Evolutionary conservation across 192 early-diverging fungal species (phyloP).

Genomic region (Podila clonocystis): DNA sequence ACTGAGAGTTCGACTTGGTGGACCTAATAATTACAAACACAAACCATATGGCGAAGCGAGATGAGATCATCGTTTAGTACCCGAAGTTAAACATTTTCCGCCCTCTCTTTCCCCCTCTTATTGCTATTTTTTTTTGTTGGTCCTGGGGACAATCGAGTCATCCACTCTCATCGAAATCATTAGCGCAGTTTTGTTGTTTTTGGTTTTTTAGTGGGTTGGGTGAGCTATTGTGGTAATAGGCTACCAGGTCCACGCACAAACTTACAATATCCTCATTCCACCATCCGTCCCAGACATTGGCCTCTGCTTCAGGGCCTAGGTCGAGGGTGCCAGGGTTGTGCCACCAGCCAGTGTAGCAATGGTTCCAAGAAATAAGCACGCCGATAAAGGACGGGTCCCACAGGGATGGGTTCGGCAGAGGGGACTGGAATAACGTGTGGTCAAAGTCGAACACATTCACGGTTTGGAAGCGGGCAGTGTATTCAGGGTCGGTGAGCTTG

Average conservation of each 20-base stretch:
- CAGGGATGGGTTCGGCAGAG: constrained; percentile 65
- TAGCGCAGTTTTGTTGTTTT: background rate
- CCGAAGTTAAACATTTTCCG: background rate
- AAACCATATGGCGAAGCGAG: constrained; percentile 5
- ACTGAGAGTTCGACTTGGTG: constrained; percentile 56
- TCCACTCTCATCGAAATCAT: too few relatives aligned
- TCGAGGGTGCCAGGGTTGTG: constrained; percentile 67
- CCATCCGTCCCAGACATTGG: constrained; percentile 41
- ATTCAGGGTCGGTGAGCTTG: constrained; percentile 8
- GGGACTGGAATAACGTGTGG: constrained; percentile 71
- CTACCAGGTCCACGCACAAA: background rate
- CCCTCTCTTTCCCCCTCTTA: too few relatives aligned
- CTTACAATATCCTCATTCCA: constrained; percentile 52
- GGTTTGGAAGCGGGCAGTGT: constrained; percentile 15
- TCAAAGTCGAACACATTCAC: constrained; percentile 72
- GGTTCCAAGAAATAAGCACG: constrained; percentile 60
- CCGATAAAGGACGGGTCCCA: constrained; percentile 66
- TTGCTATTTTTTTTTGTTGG: too few relatives aligned
- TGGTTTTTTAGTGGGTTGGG: background rate
- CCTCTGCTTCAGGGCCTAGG: constrained; percentile 24
- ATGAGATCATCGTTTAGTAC: background rate
- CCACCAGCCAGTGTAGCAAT: constrained; percentile 64
- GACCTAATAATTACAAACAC: constrained; percentile 26
- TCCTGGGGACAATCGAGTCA: too few relatives aligned
- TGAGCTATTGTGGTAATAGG: background rate